A percentile compares a stretch with the other conserved stretches of the same genome.
Conservation (phyloP, 2,329 filamentous ascomycete genomes). For the Ceratocystis lukuohia region DNA sequence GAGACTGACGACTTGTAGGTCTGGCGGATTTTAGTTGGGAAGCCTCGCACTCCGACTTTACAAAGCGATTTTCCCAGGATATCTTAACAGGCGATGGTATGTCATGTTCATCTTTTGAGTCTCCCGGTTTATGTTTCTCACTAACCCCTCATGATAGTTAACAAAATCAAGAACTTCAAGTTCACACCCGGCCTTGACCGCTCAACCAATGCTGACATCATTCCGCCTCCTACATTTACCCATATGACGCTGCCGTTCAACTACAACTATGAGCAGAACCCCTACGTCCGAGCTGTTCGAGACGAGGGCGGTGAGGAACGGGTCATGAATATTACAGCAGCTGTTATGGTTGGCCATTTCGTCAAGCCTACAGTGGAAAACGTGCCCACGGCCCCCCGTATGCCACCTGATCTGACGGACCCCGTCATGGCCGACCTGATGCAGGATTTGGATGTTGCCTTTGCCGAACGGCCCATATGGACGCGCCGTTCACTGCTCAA, state of each 20-base stretch:
- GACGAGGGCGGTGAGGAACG: slow-evolving; percentile 39
- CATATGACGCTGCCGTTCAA: slow-evolving; percentile 62
- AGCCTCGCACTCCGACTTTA: slow-evolving; percentile 53
- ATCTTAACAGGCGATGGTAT: slow-evolving; percentile 59
- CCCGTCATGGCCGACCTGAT: slow-evolving; percentile 51
- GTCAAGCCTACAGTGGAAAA: slow-evolving; percentile 49
- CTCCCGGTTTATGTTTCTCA: too few species aligned
- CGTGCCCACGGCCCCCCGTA: slow-evolving; percentile 46
- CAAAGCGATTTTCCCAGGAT: slow-evolving; percentile 55
- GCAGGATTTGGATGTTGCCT: slow-evolving; percentile 46
- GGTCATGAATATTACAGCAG: slow-evolving; percentile 45
- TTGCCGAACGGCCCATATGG: slow-evolving; percentile 69
- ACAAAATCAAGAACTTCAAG: slow-evolving; percentile 47
- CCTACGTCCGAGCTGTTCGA: slow-evolving; percentile 52
- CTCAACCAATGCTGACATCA: slow-evolving; percentile 50
- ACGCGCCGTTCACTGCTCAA: slow-evolving; percentile 74
- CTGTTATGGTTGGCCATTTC: slow-evolving; percentile 47
- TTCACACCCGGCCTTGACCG: slow-evolving; percentile 50
- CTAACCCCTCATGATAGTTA: slow-evolving; percentile 28
- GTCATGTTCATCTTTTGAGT: slow-evolving; percentile 13
- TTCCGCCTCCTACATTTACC: slow-evolving; percentile 68
- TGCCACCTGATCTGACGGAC: slow-evolving; percentile 46
- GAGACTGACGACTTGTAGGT: slow-evolving; percentile 27
- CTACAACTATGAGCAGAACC: slow-evolving; percentile 76
- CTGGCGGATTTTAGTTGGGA: slow-evolving; percentile 81